These are phyloP conservation scores for Globisporangium viniferum DNA, from an alignment of 352 stramenopile genomes.

Conservation along the genomic window DNA sequence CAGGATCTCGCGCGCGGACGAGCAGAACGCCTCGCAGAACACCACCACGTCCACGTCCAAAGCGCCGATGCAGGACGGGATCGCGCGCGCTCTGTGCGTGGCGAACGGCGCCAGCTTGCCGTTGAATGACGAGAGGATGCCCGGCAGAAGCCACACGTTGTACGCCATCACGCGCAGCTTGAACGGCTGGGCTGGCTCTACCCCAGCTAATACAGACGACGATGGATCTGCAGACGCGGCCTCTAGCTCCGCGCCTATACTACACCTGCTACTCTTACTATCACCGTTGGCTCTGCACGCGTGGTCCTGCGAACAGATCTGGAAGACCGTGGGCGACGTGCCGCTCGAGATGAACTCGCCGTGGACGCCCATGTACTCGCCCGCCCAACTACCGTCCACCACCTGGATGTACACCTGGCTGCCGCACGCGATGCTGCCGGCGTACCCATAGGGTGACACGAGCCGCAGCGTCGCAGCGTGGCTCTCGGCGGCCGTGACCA, in stretches of 20 bases:
- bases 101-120: slow-evolving; percentile 57
- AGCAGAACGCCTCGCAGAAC: slow-evolving; percentile 74
- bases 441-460: slow-evolving; percentile 51
- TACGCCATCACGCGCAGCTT: slow-evolving; percentile 61
- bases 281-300: slow-evolving; percentile 9
- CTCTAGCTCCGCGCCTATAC: slow-evolving; percentile 2
- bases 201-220: neutral
- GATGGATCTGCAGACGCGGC: neutral
- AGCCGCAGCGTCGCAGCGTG: slow-evolving; percentile 40
- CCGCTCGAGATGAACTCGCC: slow-evolving; percentile 51
- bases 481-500: slow-evolving; percentile 31
- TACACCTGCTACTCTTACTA: neutral
- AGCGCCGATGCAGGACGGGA: slow-evolving; percentile 38
- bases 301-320: slow-evolving; percentile 27
- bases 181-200: slow-evolving; percentile 20
- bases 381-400: slow-evolving; percentile 41
- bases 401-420: slow-evolving; percentile 58
- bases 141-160: slow-evolving; percentile 72
- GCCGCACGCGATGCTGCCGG: slow-evolving; percentile 38
- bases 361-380: slow-evolving; percentile 47
- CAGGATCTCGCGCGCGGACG: slow-evolving; percentile 37
- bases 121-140: slow-evolving; percentile 56
- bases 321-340: slow-evolving; percentile 44
- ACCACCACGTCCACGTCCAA: slow-evolving; percentile 56
- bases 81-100: slow-evolving; percentile 45